phyloP scores from a whole-genome alignment of 2,329 filamentous ascomycete genomes.

The Cercospora berteroae region DNA sequence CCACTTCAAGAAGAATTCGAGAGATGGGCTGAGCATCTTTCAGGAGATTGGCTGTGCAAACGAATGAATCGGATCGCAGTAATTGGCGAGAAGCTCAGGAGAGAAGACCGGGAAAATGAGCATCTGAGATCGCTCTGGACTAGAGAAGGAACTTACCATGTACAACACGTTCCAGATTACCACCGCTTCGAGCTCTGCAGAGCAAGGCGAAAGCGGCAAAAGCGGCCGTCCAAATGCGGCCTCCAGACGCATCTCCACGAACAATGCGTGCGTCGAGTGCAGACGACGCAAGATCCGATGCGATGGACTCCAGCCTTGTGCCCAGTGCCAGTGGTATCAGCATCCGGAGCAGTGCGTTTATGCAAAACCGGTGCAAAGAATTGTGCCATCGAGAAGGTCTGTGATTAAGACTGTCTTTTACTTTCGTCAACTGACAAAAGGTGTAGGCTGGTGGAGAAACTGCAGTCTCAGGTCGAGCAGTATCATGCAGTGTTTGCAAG shows the following conservation, averaged over 20 bases:
- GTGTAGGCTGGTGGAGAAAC: constrained; percentile 57
- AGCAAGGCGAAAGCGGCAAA: constrained; percentile 40
- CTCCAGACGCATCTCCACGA: constrained; percentile 48
- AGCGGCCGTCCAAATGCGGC: constrained; percentile 35
- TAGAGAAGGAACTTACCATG: constrained; percentile 34
- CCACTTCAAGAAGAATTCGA: background rate
- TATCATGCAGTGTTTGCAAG: constrained; percentile 45
- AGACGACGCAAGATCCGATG: constrained; percentile 81
- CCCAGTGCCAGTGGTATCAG: constrained; percentile 77
- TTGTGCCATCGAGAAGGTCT: constrained; percentile 75
- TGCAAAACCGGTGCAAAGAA: constrained; percentile 73
- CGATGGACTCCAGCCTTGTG: constrained; percentile 77
- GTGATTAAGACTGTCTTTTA: constrained; percentile 28
- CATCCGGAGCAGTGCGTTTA: constrained; percentile 77
- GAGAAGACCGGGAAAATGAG: background rate
- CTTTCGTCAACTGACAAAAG: constrained; percentile 29
- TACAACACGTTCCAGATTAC: constrained; percentile 47
- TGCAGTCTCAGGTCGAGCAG: constrained; percentile 51
- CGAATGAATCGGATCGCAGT: background rate
- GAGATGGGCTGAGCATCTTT: background rate
- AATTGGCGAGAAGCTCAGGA: constrained; percentile 3
- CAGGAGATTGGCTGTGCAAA: background rate
- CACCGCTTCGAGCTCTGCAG: constrained; percentile 35
- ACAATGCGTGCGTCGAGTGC: constrained; percentile 71
- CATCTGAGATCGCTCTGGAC: background rate